Conservation (phyloP, 2,329 filamentous ascomycete species). For the Colletotrichum graminicola region DNA sequence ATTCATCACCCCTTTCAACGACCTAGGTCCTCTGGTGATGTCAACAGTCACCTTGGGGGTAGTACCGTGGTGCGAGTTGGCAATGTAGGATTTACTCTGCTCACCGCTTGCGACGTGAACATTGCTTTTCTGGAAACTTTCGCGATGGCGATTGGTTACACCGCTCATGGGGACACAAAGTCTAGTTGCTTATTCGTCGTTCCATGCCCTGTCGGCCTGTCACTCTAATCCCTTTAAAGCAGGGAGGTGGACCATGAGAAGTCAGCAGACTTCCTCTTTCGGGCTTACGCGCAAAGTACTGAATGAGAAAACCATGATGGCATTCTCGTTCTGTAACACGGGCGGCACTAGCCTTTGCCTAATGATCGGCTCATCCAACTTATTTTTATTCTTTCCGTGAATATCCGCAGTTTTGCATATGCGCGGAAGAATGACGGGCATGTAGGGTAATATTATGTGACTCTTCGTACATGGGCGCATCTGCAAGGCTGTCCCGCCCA, state of each 20-base stretch:
- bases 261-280: not conserved
- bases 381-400: not conserved
- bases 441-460: not conserved
- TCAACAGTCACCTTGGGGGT: not conserved
- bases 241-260: not conserved
- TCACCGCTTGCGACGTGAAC: constrained; percentile 1
- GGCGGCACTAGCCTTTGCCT: not conserved
- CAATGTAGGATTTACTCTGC: not conserved
- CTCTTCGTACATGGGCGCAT: not conserved
- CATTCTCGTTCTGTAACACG: not conserved
- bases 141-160: constrained; percentile 20
- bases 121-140: constrained; percentile 39
- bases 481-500: no score
- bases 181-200: constrained; percentile 1
- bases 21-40: no score
- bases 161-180: not conserved
- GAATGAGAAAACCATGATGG: not conserved
- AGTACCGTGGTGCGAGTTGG: not conserved
- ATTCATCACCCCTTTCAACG: no score
- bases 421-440: constrained; percentile 1
- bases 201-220: not conserved
- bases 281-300: not conserved
- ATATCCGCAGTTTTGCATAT: not conserved
- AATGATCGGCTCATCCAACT: not conserved
- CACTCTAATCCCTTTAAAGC: not conserved